A percentile compares a stretch with the other conserved stretches of the same genome.
Evolutionary conservation across 2,329 filamentous ascomycete species (phyloP).

Genomic region (Grosmannia penicillata): DNA sequence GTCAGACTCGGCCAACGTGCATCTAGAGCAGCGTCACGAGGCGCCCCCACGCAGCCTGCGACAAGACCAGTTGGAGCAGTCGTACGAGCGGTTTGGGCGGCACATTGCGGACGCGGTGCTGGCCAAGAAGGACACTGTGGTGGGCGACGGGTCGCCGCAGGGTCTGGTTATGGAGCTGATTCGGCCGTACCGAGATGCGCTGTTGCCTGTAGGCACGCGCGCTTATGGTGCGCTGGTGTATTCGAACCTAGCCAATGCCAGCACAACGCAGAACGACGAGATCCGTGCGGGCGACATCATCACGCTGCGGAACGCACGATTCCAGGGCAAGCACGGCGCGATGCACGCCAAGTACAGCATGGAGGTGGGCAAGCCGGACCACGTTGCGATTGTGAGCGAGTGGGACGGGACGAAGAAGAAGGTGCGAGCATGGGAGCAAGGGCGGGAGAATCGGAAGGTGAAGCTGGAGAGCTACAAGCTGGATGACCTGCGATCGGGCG

Average conservation of each 20-base stretch:
- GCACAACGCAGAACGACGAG: conserved; percentile 78
- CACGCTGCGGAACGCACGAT: conserved; percentile 80
- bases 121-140: conserved; percentile 60
- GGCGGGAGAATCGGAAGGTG: conserved; percentile 82
- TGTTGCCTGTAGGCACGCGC: conserved; percentile 74
- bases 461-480: conserved; percentile 90
- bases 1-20: conserved; percentile 46
- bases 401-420: conserved; percentile 99
- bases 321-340: conserved; percentile 87
- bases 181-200: conserved; percentile 53
- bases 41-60: conserved; percentile 65
- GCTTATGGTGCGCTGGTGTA: conserved; percentile 89
- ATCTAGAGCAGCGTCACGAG: conserved; percentile 76
- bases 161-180: conserved; percentile 69
- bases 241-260: conserved; percentile 86
- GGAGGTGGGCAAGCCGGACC: conserved; percentile 78
- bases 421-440: conserved; percentile 89
- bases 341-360: conserved; percentile 89
- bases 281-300: conserved; percentile 87
- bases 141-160: conserved; percentile 73
- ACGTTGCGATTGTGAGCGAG: conserved; percentile 82
- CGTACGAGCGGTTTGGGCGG: conserved; percentile 69
- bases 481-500: conserved; percentile 79
- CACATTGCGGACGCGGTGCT: conserved; percentile 57
- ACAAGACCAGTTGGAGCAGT: conserved; percentile 84